phyloP scores from a whole-genome alignment of 108 stramenopile species.

The Thalassiosira profunda region DNA sequence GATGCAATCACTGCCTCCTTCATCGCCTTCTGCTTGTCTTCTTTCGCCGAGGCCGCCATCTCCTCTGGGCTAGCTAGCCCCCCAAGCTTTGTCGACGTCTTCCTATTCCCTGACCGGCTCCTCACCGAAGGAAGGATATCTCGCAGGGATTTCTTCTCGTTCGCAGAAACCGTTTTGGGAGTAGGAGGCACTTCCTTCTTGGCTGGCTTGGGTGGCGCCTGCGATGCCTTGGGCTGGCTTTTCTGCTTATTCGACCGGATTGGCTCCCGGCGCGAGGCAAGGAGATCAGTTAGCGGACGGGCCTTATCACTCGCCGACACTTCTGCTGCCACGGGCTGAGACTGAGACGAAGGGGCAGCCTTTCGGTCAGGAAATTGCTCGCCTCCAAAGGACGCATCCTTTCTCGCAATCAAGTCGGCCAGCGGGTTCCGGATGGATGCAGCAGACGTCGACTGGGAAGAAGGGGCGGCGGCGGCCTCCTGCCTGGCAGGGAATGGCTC shows the following conservation, averaged over 20 bases:
- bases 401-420: no score
- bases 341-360: background rate
- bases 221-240: background rate
- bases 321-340: background rate
- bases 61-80: slow-evolving; percentile 28
- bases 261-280: background rate
- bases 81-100: slow-evolving; percentile 22
- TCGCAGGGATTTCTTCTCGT: slow-evolving; percentile 25
- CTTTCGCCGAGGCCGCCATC: slow-evolving; percentile 8
- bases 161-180: background rate
- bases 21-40: slow-evolving; percentile 11
- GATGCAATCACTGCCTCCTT: slow-evolving; percentile 19
- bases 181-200: background rate
- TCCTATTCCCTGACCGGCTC: slow-evolving; percentile 14
- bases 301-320: background rate
- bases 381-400: no score
- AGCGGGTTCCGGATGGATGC: no score
- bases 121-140: slow-evolving; percentile 11
- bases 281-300: slow-evolving; percentile 2
- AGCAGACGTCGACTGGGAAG: no score
- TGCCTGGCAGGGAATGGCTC: no score
- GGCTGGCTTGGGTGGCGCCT: background rate
- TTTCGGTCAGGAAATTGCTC: slow-evolving; percentile 1
- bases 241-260: background rate
- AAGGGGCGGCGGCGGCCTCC: no score